These are phyloP conservation scores for Diaporthe sp. DNA, from an alignment of 2,329 filamentous ascomycete species.

Conservation along the genomic window DNA sequence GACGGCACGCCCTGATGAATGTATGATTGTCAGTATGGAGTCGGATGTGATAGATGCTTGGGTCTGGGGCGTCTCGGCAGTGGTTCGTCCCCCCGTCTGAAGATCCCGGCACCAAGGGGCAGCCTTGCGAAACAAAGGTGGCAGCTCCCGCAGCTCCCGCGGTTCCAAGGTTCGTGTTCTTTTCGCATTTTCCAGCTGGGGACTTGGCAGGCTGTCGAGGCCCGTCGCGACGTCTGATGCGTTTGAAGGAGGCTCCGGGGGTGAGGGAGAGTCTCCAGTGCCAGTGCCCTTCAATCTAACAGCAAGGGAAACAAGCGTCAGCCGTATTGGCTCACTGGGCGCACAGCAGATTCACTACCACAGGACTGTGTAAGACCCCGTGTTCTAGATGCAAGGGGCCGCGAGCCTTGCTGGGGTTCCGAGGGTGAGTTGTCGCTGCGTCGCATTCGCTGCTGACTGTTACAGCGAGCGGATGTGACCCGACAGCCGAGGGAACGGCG, in stretches of 20 bases:
- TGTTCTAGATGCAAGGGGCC: slow-evolving; percentile 25
- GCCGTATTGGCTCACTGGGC: background rate
- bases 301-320: background rate
- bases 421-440: slow-evolving; percentile 5
- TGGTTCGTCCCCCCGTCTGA: slow-evolving; percentile 22
- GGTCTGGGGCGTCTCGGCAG: slow-evolving; percentile 26
- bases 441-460: background rate
- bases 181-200: background rate
- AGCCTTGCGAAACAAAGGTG: slow-evolving; percentile 31
- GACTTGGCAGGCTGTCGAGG: slow-evolving; percentile 23
- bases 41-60: slow-evolving; percentile 25
- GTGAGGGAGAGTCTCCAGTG: slow-evolving; percentile 3
- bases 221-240: slow-evolving; percentile 22
- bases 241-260: slow-evolving; percentile 24
- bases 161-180: slow-evolving; percentile 20
- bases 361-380: background rate
- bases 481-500: slow-evolving; percentile 2
- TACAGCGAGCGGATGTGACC: slow-evolving; percentile 13
- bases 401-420: background rate
- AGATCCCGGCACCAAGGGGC: slow-evolving; percentile 21
- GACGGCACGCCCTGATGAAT: background rate
- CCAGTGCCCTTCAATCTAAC: slow-evolving; percentile 12
- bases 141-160: slow-evolving; percentile 20
- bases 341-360: background rate
- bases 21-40: slow-evolving; percentile 31